Conservation (phyloP, 495 filamentous ascomycete genomes). For the Neurospora africana region DNA sequence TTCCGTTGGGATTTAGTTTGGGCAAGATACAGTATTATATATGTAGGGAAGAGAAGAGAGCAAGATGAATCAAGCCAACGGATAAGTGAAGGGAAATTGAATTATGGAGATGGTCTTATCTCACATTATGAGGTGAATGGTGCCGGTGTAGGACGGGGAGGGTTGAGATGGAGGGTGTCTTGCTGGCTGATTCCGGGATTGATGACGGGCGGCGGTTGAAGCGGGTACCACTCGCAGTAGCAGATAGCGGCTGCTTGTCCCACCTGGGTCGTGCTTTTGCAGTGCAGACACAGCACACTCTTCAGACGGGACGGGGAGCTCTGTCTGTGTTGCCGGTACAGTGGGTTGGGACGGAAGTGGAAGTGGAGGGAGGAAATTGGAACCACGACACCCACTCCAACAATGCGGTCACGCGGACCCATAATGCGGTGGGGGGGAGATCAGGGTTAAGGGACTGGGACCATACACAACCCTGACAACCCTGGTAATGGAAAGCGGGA, state of each 20-base stretch:
- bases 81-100: not conserved
- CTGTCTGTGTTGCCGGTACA: not conserved
- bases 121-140: not conserved
- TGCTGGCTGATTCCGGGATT: not conserved
- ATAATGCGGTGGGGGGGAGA: not conserved
- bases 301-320: not conserved
- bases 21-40: not conserved
- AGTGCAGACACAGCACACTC: not conserved
- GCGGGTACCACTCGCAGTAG: not conserved
- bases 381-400: not conserved
- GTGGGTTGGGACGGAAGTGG: not conserved
- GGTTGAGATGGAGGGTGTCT: not conserved
- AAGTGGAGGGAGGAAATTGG: conserved; percentile 5
- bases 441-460: not conserved
- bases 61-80: not conserved
- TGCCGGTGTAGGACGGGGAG: not conserved
- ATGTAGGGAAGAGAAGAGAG: not conserved
- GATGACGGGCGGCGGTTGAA: not conserved
- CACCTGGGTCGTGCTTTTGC: not conserved
- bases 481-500: not conserved
- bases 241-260: not conserved
- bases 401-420: conserved; percentile 15
- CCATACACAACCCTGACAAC: not conserved
- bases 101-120: not conserved
- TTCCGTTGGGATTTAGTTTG: not conserved